phyloP scores from a whole-genome alignment of 108 stramenopile species.

The Fragilaria crotonensis region DNA sequence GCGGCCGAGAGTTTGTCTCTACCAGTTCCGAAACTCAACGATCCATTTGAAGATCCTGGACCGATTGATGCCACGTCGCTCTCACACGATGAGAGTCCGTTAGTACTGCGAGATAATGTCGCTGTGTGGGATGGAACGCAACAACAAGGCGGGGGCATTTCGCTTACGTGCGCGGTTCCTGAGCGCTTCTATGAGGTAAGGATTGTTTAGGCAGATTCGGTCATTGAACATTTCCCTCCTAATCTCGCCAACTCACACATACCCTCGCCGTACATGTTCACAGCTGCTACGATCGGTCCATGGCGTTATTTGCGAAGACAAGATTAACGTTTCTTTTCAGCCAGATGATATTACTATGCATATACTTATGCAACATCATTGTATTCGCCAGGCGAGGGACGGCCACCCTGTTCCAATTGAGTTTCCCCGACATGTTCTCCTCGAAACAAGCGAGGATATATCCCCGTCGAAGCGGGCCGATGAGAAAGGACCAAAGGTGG shows the following conservation, averaged over 20 bases:
- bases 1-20: slow-evolving; percentile 26
- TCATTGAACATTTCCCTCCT: too few relatives aligned
- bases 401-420: slow-evolving; percentile 45
- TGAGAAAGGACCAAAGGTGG: slow-evolving; percentile 2
- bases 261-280: slow-evolving; percentile 19
- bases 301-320: slow-evolving; percentile 66
- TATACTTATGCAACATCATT: slow-evolving; percentile 30
- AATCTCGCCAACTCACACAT: too few relatives aligned
- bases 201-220: background rate
- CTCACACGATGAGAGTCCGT: slow-evolving; percentile 31
- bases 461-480: background rate
- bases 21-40: slow-evolving; percentile 17
- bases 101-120: slow-evolving; percentile 52
- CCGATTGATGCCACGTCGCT: slow-evolving; percentile 57
- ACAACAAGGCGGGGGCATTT: background rate
- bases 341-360: slow-evolving; percentile 1
- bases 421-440: slow-evolving; percentile 49
- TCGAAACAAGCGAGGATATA: slow-evolving; percentile 7
- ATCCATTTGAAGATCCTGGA: slow-evolving; percentile 46
- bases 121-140: slow-evolving; percentile 21
- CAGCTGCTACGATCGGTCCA: slow-evolving; percentile 41
- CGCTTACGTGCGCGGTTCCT: slow-evolving; percentile 33
- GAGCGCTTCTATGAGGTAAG: slow-evolving; percentile 48
- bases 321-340: slow-evolving; percentile 47
- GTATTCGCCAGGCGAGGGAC: slow-evolving; percentile 11